Base-by-base conservation (phyloP, 768 basidiomycete genomes). In the Trametes punicea region DNA sequence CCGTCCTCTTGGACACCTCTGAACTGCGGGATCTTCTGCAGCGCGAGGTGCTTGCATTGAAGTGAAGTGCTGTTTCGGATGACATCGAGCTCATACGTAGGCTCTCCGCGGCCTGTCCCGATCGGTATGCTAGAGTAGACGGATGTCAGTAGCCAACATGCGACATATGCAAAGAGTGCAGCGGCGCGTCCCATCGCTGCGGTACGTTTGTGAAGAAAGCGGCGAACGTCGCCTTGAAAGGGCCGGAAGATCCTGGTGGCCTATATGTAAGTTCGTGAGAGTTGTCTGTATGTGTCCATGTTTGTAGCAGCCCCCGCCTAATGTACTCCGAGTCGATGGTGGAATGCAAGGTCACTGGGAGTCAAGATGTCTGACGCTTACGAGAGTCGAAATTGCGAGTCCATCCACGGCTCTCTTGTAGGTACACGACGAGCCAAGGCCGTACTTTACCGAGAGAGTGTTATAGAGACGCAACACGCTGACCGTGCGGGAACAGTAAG, bases 41-140 rank as follows among this genome's bases (percentile, higher is more conserved):
- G 27, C 7, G 62, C 42, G 21, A 65, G 23, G 26, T 63, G 39
- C 0, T 47, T 33, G 50, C 68, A 69, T 13, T 36, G 21, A n/a
- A 57, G 29, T n/a, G 50, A 40, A 6, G 34, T 25, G 25, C 51
- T 29, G 29, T 58, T 29, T 3, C 64, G 62, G 27, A 65, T 40
- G 3, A 67, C 31, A 29, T 57, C 41, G 8, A 69, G 64, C 46
- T 69, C 66, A 25, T 46, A 58, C 7, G 34, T 16, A 31, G 31
- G 13, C 9, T 15, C n/a, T 9, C 13, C 34, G 13, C 34, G 5
- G 34, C 34, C n/a, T n/a, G n/a, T n/a, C n/a, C n/a, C n/a, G n/a
- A n/a, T n/a, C n/a, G n/a, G n/a, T 16, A n/a, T 16, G 34, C 15
- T 16, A 5, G 34, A 36, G n/a, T 15, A 36, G 13, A 36, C 34